These are phyloP conservation scores for Bretziella fagacearum DNA, from an alignment of 2,329 filamentous ascomycete genomes.

Conservation along the genomic window DNA sequence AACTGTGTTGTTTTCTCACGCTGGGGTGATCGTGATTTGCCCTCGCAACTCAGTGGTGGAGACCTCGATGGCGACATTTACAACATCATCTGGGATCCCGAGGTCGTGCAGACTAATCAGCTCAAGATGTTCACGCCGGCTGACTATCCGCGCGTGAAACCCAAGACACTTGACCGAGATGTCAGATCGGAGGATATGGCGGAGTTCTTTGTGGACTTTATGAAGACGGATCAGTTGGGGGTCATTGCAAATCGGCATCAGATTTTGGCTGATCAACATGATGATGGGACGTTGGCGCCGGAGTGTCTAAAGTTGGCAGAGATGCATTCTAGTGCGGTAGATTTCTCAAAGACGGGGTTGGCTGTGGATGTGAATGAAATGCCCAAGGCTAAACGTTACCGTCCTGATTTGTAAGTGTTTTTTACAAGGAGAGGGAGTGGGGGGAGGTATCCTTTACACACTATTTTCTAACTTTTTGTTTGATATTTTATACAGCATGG, in stretches of 20 bases:
- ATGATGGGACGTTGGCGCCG: constrained; percentile 31
- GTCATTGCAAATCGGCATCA: constrained; percentile 48
- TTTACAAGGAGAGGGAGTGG: not conserved
- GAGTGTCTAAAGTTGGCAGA: constrained; percentile 40
- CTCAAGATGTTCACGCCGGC: constrained; percentile 33
- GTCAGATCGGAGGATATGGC: constrained; percentile 53
- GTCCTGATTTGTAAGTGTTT: constrained; percentile 43
- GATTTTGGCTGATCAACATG: constrained; percentile 42
- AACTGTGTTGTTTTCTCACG: constrained; percentile 72
- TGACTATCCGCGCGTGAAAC: constrained; percentile 45
- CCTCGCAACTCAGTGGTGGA: constrained; percentile 62
- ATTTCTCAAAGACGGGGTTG: constrained; percentile 61
- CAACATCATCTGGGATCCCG: constrained; percentile 56
- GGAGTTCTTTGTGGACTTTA: constrained; percentile 65
- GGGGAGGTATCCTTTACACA: too few relatives aligned
- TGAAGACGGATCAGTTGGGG: constrained; percentile 49
- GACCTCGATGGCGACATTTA: constrained; percentile 75
- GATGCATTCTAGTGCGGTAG: constrained; percentile 54
- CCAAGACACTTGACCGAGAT: constrained; percentile 40
- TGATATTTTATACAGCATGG: constrained; percentile 23
- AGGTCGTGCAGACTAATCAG: constrained; percentile 25
- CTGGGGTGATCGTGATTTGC: constrained; percentile 53
- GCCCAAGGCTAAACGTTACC: constrained; percentile 23
- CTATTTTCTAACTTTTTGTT: not conserved
- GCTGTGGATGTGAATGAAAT: constrained; percentile 31